Base-by-base conservation (phyloP, 148 eudicot species). In the Amaranthus hypochondriacus region DNA sequence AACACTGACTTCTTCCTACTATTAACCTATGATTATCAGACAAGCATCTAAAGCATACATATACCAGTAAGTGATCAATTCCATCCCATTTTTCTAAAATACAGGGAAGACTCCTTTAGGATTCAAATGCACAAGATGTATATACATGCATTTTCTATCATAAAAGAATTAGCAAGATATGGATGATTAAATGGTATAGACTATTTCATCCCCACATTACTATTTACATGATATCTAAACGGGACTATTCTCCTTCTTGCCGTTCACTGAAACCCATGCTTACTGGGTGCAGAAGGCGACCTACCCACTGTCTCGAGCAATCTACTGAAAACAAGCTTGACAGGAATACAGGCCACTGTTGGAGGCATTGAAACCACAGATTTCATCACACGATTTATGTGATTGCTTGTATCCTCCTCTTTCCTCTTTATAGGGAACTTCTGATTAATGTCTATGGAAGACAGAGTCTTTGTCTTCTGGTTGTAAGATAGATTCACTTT, bases 281-380 rank as follows among this genome's bases (percentile, higher is more conserved):
- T 73, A 55, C 78, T 73, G 73, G 84, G 82, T 82, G 88, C 78
- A 66, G 88, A 88, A 66, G 96, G 80, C 76, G 89, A 75, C 83
- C 93, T 76, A 73, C 88, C 87, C 81, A 84, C 79, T 82, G 85
- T 91, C 82, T 92, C 97, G 11, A 87, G 87, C 74, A 95, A 90
- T 79, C 99, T 84, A 85, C 97, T 87, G 79, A 90, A 95, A 13
- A 90, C 97, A 60, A 95, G 83, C 62, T 92, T 95, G 28, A 95
- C 89, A 15, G 97, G 97, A 67, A 95, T 90, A 81, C 97, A 95
- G 66, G 99, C 91, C 69, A 92, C 90, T 9, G 89, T 78, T 50
- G 89, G 80, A 12, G 89, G 92, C 5, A 73, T 81, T 52, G 85
- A 56, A 48, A 76, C 89, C 53, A 76, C 75, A 5, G 87, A 70